Conservation (phyloP, 768 basidiomycete species). For the Leccinum olivaceopallidum region DNA sequence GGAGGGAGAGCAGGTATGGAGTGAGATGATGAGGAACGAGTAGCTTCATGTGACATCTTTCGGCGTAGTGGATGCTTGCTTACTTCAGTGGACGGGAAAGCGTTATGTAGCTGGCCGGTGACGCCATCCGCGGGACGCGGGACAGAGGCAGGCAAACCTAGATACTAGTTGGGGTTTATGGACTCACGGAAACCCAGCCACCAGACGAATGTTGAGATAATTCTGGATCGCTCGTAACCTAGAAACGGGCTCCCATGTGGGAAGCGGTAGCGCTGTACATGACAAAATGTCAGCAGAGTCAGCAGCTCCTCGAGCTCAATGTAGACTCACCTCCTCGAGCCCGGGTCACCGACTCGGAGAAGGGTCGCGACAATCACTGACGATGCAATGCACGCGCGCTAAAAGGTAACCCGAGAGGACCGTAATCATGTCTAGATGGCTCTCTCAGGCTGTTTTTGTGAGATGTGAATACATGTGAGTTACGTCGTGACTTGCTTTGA, state of each 20-base stretch:
- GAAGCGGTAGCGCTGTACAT: slow-evolving; percentile 7
- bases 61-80: slow-evolving; percentile 1
- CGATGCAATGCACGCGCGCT: neutral
- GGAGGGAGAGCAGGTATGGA: slow-evolving; percentile 15
- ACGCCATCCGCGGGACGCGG: slow-evolving; percentile 5
- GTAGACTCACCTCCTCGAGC: slow-evolving; percentile 7
- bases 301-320: neutral
- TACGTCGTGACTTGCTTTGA: slow-evolving; percentile 4
- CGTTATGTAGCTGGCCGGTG: slow-evolving; percentile 6
- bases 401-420: neutral
- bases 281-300: neutral
- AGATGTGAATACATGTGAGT: neutral
- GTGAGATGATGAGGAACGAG: slow-evolving; percentile 10
- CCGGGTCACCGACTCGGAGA: neutral
- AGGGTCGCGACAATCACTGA: neutral
- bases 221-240: slow-evolving; percentile 12
- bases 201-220: slow-evolving; percentile 1
- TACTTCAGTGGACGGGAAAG: slow-evolving; percentile 3
- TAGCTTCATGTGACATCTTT: slow-evolving; percentile 13
- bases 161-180: slow-evolving; percentile 1
- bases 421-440: neutral
- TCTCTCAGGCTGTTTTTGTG: slow-evolving; percentile 2
- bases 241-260: slow-evolving; percentile 13
- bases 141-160: neutral
- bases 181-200: slow-evolving; percentile 4